Percentiles rank a stretch among this genome's conserved stretches.
phyloP scores from a whole-genome alignment of 495 filamentous ascomycete species.

The Immersiella caudata region DNA sequence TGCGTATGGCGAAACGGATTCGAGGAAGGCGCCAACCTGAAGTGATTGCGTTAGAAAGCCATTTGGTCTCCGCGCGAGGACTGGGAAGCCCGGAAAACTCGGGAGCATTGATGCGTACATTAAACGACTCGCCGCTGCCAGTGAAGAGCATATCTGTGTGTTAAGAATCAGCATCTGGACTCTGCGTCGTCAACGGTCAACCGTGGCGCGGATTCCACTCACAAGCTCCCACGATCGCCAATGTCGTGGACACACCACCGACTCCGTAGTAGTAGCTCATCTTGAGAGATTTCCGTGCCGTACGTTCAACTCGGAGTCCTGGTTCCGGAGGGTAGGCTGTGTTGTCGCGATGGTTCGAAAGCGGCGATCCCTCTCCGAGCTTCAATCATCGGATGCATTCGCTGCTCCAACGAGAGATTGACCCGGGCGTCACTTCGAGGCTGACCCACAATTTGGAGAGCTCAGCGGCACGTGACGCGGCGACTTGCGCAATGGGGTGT shows the following conservation, averaged over 20 bases:
- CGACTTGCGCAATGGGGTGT: not conserved
- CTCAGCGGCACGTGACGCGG: conserved; percentile 18
- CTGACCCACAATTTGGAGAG: conserved; percentile 3
- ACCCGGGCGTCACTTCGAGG: conserved; percentile 19
- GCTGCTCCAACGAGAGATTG: conserved; percentile 14
- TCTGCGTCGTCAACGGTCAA: not conserved
- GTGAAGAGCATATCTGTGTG: conserved; percentile 93
- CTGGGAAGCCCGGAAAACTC: not conserved
- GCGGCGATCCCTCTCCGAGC: conserved; percentile 19
- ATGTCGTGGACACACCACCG: conserved; percentile 67
- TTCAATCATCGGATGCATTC: conserved; percentile 17
- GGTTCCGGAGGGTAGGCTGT: conserved; percentile 10
- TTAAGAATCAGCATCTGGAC: conserved; percentile 40
- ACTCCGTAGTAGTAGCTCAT: conserved; percentile 68
- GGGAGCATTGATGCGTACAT: conserved; percentile 62
- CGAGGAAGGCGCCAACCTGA: conserved; percentile 94
- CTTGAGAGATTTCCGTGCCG: conserved; percentile 31
- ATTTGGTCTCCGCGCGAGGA: not conserved
- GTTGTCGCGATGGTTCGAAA: conserved; percentile 18
- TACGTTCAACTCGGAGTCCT: not conserved
- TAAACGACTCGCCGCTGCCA: conserved; percentile 92
- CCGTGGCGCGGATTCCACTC: conserved; percentile 35
- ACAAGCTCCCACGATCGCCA: conserved; percentile 90
- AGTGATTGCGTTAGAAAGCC: conserved; percentile 37
- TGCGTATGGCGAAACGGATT: conserved; percentile 88